These are phyloP conservation scores for Chrysopogon serrulatus DNA, from an alignment of 176 grass and related monocot genomes.

Conservation along the genomic window DNA sequence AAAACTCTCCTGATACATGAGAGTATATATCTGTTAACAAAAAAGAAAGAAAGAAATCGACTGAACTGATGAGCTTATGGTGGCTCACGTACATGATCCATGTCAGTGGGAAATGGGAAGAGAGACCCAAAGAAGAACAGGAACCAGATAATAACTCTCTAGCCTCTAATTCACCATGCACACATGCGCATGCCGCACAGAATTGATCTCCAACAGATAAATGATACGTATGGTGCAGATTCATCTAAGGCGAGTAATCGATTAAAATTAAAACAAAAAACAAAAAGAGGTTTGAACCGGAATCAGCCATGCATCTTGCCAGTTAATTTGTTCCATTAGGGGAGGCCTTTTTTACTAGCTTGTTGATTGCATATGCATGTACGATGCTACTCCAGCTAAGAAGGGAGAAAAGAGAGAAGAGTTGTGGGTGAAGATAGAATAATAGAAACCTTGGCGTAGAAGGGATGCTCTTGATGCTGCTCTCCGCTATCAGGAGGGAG, in stretches of 20 bases:
- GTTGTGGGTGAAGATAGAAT: not conserved
- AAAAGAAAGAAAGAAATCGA: not conserved
- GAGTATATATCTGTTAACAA: not conserved
- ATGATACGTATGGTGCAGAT: not conserved
- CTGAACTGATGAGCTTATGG: not conserved
- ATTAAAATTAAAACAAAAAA: not conserved
- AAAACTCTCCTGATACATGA: too few relatives aligned
- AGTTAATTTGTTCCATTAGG: not conserved
- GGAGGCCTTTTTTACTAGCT: not conserved
- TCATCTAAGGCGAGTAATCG: not conserved
- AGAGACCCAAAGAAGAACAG: not conserved
- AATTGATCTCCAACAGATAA: not conserved
- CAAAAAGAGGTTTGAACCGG: not conserved
- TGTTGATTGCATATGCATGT: not conserved
- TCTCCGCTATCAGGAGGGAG: conserved; percentile 10
- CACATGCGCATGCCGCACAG: not conserved
- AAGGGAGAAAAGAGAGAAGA: not conserved
- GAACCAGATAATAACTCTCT: not conserved
- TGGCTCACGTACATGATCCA: not conserved
- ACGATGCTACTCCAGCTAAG: too few relatives aligned
- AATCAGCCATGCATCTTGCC: not conserved
- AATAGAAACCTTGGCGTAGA: conserved; percentile 33
- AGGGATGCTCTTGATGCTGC: not conserved
- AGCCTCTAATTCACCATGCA: not conserved
- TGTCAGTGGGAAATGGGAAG: not conserved